Evolutionary conservation across 345 rosid genomes (phyloP).

Genomic region (Euclidium syriacum): DNA sequence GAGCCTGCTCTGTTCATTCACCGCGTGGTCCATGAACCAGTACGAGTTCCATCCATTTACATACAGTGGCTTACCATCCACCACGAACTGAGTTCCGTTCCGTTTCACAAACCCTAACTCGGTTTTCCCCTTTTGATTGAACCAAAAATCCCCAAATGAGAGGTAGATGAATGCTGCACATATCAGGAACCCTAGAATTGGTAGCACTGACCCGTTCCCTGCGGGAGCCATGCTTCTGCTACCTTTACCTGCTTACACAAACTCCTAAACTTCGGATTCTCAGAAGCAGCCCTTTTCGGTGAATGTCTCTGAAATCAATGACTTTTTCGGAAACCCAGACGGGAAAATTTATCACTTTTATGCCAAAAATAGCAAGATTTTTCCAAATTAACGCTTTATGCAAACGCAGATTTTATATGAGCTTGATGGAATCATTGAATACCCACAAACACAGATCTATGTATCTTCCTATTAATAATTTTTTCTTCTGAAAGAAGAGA

Average conservation of each 20-base stretch:
- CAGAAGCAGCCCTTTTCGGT: conserved; percentile 13
- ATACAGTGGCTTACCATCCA: conserved; percentile 52
- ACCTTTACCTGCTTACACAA: not conserved
- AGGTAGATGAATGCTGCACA: conserved; percentile 62
- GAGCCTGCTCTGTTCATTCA: conserved; percentile 44
- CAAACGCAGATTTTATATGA: too few relatives aligned
- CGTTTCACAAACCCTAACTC: conserved; percentile 56
- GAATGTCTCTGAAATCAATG: not conserved
- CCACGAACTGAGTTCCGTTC: conserved; percentile 59
- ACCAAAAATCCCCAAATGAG: conserved; percentile 50
- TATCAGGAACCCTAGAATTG: conserved; percentile 57
- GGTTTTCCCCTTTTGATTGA: conserved; percentile 25
- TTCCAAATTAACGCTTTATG: not conserved
- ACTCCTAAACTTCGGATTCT: not conserved
- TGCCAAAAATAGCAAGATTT: not conserved
- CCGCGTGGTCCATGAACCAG: conserved; percentile 86
- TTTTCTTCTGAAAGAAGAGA: not conserved
- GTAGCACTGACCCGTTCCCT: conserved; percentile 48
- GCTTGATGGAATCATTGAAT: conserved; percentile 6
- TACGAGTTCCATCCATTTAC: conserved; percentile 85
- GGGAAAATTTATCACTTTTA: not conserved
- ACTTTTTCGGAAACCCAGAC: not conserved
- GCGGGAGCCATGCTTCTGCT: conserved; percentile 31
- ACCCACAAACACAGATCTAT: conserved; percentile 2
- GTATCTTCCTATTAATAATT: not conserved